Conservation (phyloP, 495 filamentous ascomycete species). For the Penicillium desertorum region DNA sequence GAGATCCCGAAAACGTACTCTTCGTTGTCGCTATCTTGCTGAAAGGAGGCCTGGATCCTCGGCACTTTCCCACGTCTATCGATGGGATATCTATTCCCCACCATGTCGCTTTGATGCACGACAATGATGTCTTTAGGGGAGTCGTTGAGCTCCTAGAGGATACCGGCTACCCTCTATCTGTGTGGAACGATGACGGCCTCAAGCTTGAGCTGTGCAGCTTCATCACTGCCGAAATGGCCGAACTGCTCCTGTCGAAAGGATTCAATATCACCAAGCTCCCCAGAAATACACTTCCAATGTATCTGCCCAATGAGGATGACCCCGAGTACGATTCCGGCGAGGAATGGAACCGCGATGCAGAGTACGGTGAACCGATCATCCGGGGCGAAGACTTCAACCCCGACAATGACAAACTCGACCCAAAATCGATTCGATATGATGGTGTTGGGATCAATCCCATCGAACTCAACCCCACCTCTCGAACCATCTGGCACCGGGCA, state of each 20-base stretch:
- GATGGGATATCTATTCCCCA: slow-evolving; percentile 4
- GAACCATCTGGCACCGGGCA: slow-evolving; percentile 8
- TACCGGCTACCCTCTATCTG: not conserved
- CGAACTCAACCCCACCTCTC: slow-evolving; percentile 2
- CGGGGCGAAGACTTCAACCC: not conserved
- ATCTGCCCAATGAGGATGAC: not conserved
- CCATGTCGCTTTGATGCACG: not conserved
- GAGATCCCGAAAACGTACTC: not conserved
- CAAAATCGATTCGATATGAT: not conserved
- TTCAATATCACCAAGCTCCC: slow-evolving; percentile 4
- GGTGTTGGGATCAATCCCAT: not conserved
- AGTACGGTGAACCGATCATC: slow-evolving; percentile 4
- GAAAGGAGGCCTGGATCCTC: not conserved
- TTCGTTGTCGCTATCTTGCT: not conserved
- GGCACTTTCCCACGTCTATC: slow-evolving; percentile 3
- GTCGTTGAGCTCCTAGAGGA: not conserved
- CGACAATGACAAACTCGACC: not conserved
- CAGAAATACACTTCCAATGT: slow-evolving; percentile 1
- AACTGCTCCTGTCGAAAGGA: slow-evolving; percentile 2
- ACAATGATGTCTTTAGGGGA: not conserved
- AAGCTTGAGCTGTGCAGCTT: slow-evolving; percentile 7
- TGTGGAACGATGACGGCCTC: slow-evolving; percentile 8
- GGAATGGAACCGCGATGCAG: slow-evolving; percentile 2
- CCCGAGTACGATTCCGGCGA: not conserved
- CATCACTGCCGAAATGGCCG: not conserved